Conservation (phyloP, 2,329 filamentous ascomycete species). For the Talaromyces sp. region DNA sequence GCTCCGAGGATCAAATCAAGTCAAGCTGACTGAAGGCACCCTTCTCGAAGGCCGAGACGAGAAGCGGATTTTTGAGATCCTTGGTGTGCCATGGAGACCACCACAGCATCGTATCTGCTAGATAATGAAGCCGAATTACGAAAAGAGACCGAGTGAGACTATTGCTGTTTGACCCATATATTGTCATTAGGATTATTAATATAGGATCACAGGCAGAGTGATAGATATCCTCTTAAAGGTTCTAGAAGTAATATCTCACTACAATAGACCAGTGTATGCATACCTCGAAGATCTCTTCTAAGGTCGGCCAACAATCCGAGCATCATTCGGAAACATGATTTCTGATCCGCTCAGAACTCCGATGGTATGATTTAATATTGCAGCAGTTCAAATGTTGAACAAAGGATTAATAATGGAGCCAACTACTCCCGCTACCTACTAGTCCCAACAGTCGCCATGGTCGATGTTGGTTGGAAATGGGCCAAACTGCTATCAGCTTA, state of each 20-base stretch:
- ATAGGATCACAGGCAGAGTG: neutral
- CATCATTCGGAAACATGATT: neutral
- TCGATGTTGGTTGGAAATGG: neutral
- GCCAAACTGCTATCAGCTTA: neutral
- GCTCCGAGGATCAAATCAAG: constrained; percentile 55
- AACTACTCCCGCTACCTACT: neutral
- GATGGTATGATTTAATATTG: neutral
- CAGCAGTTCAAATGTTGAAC: neutral
- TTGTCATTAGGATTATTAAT: neutral
- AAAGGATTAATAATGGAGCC: neutral
- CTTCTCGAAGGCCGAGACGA: constrained; percentile 73
- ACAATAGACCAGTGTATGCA: too few relatives aligned
- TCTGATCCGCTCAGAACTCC: neutral
- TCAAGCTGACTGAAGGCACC: constrained; percentile 64
- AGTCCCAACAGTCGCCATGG: neutral
- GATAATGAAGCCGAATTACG: neutral
- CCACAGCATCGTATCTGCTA: constrained; percentile 70
- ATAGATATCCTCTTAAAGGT: too few relatives aligned
- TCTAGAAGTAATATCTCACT: too few relatives aligned
- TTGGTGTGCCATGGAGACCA: constrained; percentile 81
- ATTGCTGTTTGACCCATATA: neutral
- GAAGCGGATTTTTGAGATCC: constrained; percentile 72
- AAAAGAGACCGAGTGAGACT: neutral
- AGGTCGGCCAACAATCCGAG: neutral
- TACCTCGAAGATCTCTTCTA: neutral